Percentiles rank a stretch among this genome's conserved stretches.
Evolutionary conservation across 2,329 filamentous ascomycete species (phyloP).

Genomic region (Botrytis hyacinthi): DNA sequence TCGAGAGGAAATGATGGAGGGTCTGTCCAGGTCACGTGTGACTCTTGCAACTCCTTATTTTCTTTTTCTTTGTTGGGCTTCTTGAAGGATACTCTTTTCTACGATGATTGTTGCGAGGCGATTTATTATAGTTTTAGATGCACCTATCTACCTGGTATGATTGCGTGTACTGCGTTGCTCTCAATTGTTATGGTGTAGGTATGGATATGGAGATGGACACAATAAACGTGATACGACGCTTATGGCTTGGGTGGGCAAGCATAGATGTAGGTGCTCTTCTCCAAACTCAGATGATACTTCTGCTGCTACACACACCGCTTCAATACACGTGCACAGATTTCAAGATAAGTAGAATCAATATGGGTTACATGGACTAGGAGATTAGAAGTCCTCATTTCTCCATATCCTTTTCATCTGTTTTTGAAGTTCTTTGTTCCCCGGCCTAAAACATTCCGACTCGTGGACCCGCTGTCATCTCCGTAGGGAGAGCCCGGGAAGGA

Average conservation of each 20-base stretch:
- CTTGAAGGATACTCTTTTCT: too few relatives aligned
- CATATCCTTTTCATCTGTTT: neutral
- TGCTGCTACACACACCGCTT: slow-evolving; percentile 11
- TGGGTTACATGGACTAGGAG: neutral
- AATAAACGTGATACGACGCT: slow-evolving; percentile 8
- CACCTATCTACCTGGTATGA: neutral
- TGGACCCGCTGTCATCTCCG: slow-evolving; percentile 13
- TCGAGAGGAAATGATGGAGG: neutral
- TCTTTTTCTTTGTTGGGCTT: neutral
- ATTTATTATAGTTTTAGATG: too few relatives aligned
- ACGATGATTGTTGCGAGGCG: neutral
- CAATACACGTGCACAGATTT: neutral
- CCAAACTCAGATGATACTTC: neutral
- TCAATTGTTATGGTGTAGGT: neutral
- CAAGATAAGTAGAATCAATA: neutral
- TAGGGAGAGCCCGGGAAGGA: neutral
- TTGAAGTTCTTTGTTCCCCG: neutral
- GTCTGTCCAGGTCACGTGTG: neutral
- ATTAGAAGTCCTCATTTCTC: neutral
- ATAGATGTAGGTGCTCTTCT: neutral
- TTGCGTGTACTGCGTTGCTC: neutral
- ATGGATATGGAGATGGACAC: neutral
- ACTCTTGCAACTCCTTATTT: too few relatives aligned
- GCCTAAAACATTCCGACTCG: neutral
- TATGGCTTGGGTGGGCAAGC: neutral